Evolutionary conservation across 345 rosid genomes (phyloP).

Genomic region (Camelina neglecta): DNA sequence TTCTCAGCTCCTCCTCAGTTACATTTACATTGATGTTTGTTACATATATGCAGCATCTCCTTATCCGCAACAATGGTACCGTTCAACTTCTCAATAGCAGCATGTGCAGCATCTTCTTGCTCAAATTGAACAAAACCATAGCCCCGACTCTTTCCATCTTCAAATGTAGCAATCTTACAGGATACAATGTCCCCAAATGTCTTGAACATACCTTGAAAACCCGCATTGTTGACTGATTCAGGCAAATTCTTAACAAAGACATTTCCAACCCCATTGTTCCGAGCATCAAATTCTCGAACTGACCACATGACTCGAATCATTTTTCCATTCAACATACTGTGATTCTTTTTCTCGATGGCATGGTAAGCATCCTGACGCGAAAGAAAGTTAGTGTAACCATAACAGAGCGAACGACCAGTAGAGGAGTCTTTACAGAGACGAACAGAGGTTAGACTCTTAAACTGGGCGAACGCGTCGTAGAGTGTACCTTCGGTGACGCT

Average conservation of each 20-base stretch:
- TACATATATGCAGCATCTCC: slow-evolving; percentile 63
- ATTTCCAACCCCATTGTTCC: slow-evolving; percentile 73
- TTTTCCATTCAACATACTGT: slow-evolving; percentile 63
- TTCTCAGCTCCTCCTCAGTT: slow-evolving; percentile 67
- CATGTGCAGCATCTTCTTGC: slow-evolving; percentile 46
- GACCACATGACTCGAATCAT: slow-evolving; percentile 76
- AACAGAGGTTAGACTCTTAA: slow-evolving; percentile 63
- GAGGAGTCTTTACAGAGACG: slow-evolving; percentile 68
- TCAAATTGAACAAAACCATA: slow-evolving; percentile 78
- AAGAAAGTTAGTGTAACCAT: slow-evolving; percentile 81
- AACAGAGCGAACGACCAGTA: slow-evolving; percentile 70
- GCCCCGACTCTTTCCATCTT: slow-evolving; percentile 74
- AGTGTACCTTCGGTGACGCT: slow-evolving; percentile 61
- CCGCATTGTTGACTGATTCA: slow-evolving; percentile 53
- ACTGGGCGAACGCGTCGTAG: slow-evolving; percentile 59
- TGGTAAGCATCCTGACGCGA: slow-evolving; percentile 59
- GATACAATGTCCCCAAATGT: slow-evolving; percentile 65
- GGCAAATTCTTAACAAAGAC: slow-evolving; percentile 77
- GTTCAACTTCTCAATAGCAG: slow-evolving; percentile 68
- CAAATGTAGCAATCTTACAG: slow-evolving; percentile 63
- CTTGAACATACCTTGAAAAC: slow-evolving; percentile 59
- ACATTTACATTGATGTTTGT: slow-evolving; percentile 67
- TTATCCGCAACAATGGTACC: slow-evolving; percentile 53
- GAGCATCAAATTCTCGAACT: slow-evolving; percentile 67
- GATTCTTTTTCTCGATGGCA: slow-evolving; percentile 71